These are phyloP conservation scores for Candida quercuum DNA, from an alignment of 805 yeast species.

Conservation along the genomic window DNA sequence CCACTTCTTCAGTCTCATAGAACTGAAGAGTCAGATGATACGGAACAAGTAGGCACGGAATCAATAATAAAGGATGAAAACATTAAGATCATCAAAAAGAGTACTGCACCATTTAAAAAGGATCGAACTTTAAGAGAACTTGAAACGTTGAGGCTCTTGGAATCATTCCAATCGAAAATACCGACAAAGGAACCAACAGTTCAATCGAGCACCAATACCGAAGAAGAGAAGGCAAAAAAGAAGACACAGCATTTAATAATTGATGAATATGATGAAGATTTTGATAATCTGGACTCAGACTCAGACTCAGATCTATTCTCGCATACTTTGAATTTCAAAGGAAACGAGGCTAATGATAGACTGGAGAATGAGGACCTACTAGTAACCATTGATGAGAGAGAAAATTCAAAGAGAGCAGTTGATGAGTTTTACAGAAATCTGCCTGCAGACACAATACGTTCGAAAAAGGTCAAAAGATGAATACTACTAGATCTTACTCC, in stretches of 20 bases:
- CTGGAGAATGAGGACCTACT: conserved; percentile 16
- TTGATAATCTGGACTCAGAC: conserved; percentile 20
- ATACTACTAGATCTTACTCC: conserved; percentile 4
- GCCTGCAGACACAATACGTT: neutral
- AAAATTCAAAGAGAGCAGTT: conserved; percentile 7
- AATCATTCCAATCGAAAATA: conserved; percentile 23
- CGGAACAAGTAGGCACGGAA: no score
- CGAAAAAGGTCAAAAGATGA: conserved; percentile 6
- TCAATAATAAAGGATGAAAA: neutral
- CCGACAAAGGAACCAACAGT: neutral
- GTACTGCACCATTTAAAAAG: neutral
- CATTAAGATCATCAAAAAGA: neutral
- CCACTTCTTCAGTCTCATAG: no score
- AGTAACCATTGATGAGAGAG: conserved; percentile 13
- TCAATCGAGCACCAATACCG: no score
- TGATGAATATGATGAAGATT: conserved; percentile 14
- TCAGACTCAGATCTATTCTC: conserved; percentile 14
- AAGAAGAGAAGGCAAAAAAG: no score
- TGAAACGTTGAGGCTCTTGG: conserved; percentile 23
- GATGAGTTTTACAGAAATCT: conserved; percentile 9
- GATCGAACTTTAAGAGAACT: conserved; percentile 18
- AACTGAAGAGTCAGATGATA: no score
- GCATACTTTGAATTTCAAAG: conserved; percentile 16
- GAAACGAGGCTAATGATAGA: conserved; percentile 8
- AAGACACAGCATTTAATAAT: no score